Percentiles rank a stretch among this genome's conserved stretches.
Evolutionary conservation across 2,329 filamentous ascomycete species (phyloP).

Genomic region (Escovopsis weberi): DNA sequence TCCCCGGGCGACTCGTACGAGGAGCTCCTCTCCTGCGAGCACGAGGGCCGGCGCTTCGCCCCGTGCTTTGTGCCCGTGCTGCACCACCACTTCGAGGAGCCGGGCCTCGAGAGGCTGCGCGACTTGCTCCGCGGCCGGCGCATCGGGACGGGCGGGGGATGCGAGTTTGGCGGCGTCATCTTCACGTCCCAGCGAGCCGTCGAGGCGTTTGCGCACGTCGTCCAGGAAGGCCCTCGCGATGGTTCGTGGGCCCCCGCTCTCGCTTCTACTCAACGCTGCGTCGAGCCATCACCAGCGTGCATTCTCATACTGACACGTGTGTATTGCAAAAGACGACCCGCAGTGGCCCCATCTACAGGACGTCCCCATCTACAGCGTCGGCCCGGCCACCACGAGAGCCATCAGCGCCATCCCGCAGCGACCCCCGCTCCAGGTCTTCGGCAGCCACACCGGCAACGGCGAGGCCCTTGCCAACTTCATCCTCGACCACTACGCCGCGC

Average conservation of each 20-base stretch:
- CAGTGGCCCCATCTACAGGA: slow-evolving; percentile 39
- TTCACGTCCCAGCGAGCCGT: slow-evolving; percentile 78
- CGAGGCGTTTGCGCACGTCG: slow-evolving; percentile 55
- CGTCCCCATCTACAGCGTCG: slow-evolving; percentile 61
- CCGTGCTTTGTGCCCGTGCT: slow-evolving; percentile 65
- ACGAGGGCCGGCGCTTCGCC: slow-evolving; percentile 32
- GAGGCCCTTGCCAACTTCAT: slow-evolving; percentile 68
- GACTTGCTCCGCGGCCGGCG: slow-evolving; percentile 29
- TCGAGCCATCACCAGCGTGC: no score
- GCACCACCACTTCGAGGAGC: slow-evolving; percentile 51
- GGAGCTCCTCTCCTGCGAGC: slow-evolving; percentile 40
- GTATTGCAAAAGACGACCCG: no score
- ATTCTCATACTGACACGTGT: no score
- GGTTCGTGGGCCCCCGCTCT: slow-evolving; percentile 12
- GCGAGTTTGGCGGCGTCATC: slow-evolving; percentile 58
- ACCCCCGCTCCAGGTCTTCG: slow-evolving; percentile 49
- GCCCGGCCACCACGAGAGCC: slow-evolving; percentile 65
- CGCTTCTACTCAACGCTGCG: no score
- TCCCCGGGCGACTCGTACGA: slow-evolving; percentile 57
- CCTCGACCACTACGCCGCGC: slow-evolving; percentile 54
- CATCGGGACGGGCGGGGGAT: slow-evolving; percentile 24
- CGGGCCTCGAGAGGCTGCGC: slow-evolving; percentile 39
- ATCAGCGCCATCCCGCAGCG: slow-evolving; percentile 40
- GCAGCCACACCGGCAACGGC: slow-evolving; percentile 73
- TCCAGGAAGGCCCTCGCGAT: slow-evolving; percentile 33